Evolutionary conservation across 176 grass and related monocot species (phyloP).

Genomic region (Saccharum spontaneum): DNA sequence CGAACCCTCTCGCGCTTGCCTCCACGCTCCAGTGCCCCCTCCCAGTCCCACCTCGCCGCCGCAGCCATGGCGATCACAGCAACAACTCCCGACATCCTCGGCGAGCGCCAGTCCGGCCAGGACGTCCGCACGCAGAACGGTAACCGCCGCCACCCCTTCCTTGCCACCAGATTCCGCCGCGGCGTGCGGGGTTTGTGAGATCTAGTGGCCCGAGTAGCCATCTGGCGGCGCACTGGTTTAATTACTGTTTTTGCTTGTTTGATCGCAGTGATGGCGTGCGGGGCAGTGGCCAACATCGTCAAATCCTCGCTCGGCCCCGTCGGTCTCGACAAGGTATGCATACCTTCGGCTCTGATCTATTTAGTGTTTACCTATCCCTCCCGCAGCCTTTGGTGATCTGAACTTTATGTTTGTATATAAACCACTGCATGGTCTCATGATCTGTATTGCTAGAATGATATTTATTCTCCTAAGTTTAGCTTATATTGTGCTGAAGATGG

Average conservation of each 20-base stretch:
- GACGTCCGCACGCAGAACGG: conserved; percentile 94
- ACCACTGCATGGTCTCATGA: not conserved
- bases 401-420: conserved; percentile 5
- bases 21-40: not conserved
- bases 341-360: not conserved
- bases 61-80: conserved; percentile 60
- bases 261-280: conserved; percentile 75
- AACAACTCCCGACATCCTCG: conserved; percentile 72
- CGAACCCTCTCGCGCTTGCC: conserved; percentile 27
- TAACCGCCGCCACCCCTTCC: not conserved
- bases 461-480: not conserved
- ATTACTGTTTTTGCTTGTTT: not conserved
- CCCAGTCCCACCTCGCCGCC: not conserved
- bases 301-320: conserved; percentile 89
- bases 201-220: not conserved
- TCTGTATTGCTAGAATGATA: not conserved
- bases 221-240: not conserved
- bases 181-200: conserved; percentile 8
- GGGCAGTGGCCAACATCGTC: conserved; percentile 89
- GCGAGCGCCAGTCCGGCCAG: conserved; percentile 92
- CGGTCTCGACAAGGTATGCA: conserved; percentile 82
- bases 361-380: not conserved
- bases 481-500: not conserved
- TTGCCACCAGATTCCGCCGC: conserved; percentile 10
- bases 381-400: not conserved